phyloP scores from a whole-genome alignment of 306 rosid genomes.

The Rosa persica region DNA sequence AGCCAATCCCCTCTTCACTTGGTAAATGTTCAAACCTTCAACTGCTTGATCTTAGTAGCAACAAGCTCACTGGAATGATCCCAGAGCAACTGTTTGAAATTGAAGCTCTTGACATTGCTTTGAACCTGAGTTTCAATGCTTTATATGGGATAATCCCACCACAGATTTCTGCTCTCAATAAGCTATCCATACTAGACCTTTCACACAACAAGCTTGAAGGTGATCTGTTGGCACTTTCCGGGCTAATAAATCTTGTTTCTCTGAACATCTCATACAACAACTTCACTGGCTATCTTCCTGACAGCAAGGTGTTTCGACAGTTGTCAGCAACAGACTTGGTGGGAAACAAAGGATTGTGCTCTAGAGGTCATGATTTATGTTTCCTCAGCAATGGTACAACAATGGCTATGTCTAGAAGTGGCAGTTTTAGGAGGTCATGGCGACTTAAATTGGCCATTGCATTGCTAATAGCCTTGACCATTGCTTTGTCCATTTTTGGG shows the following conservation, averaged over 20 bases:
- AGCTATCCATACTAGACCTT: constrained; percentile 70
- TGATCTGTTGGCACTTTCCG: constrained; percentile 54
- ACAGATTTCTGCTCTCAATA: constrained; percentile 60
- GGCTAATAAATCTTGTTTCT: constrained; percentile 74
- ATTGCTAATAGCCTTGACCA: constrained; percentile 51
- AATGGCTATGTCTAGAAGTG: constrained; percentile 22
- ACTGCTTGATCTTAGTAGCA: constrained; percentile 71
- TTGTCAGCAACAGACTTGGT: constrained; percentile 53
- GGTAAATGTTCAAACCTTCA: constrained; percentile 69
- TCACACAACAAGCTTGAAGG: constrained; percentile 77
- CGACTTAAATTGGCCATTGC: constrained; percentile 57
- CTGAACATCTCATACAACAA: constrained; percentile 78
- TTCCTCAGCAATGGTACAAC: constrained; percentile 47
- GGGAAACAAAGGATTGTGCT: constrained; percentile 75
- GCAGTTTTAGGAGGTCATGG: constrained; percentile 38
- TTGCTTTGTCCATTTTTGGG: constrained; percentile 64
- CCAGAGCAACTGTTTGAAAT: constrained; percentile 61
- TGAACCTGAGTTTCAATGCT: constrained; percentile 69
- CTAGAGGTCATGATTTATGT: constrained; percentile 54
- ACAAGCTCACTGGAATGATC: constrained; percentile 61
- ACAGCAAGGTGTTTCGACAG: constrained; percentile 69
- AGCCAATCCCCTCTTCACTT: constrained; percentile 62
- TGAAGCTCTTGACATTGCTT: constrained; percentile 72
- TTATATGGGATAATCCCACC: constrained; percentile 63
- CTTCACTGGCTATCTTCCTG: constrained; percentile 74